These are phyloP conservation scores for Periconia sp. DNA, from an alignment of 2,329 filamentous ascomycete species.

Conservation along the genomic window DNA sequence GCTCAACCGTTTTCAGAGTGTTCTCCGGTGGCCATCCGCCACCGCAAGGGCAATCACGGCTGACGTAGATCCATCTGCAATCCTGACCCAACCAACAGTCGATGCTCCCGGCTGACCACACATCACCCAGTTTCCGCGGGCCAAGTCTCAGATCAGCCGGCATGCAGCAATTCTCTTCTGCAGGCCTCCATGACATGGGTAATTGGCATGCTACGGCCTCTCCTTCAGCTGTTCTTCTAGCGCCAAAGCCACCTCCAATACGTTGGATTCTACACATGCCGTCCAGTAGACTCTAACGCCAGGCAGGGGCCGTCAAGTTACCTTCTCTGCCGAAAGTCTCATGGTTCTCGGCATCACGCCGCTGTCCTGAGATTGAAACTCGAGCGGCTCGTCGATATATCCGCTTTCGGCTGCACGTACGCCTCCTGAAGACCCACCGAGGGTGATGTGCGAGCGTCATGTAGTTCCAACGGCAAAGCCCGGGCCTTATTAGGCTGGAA, in stretches of 20 bases:
- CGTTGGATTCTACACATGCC: too few relatives aligned
- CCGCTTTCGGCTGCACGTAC: slow-evolving; percentile 15
- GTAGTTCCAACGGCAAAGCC: slow-evolving; percentile 1
- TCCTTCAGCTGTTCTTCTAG: not conserved
- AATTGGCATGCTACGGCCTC: slow-evolving; percentile 10
- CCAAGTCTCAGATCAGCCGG: slow-evolving; percentile 47
- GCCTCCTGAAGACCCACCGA: slow-evolving; percentile 9
- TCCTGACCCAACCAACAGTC: slow-evolving; percentile 31
- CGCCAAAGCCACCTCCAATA: not conserved
- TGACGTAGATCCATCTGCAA: slow-evolving; percentile 43
- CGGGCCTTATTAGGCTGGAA: too few relatives aligned
- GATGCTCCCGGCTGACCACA: slow-evolving; percentile 35
- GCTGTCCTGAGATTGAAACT: slow-evolving; percentile 13
- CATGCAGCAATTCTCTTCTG: slow-evolving; percentile 20
- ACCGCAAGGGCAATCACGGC: slow-evolving; percentile 36
- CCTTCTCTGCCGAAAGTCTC: slow-evolving; percentile 13
- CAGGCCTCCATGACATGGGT: slow-evolving; percentile 21
- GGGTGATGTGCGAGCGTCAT: not conserved
- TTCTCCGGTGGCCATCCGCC: slow-evolving; percentile 37
- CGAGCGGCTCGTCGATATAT: slow-evolving; percentile 21
- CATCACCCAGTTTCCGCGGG: slow-evolving; percentile 25
- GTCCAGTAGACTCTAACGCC: too few relatives aligned
- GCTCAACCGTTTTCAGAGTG: slow-evolving; percentile 37
- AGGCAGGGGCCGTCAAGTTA: too few relatives aligned
- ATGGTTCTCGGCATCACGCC: slow-evolving; percentile 2